Conservation (phyloP, 2,329 filamentous ascomycete species). For the Gaeumannomyces sp. region DNA sequence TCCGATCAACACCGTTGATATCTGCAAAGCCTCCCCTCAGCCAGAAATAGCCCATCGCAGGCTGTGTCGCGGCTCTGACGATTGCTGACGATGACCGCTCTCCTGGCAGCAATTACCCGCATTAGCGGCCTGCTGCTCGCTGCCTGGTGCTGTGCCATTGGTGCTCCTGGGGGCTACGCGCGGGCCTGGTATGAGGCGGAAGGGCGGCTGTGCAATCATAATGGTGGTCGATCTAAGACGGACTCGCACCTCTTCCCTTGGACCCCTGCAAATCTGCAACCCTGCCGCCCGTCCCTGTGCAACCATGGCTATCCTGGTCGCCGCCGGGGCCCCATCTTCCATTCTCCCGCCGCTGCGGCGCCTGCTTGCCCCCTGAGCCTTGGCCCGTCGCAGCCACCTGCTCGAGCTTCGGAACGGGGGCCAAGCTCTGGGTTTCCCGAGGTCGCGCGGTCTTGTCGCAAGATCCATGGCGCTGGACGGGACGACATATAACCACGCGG, state of each 20-base stretch:
- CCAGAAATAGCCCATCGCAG: neutral
- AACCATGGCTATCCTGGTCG: too few species aligned
- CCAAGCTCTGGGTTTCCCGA: too few species aligned
- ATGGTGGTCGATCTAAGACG: too few species aligned
- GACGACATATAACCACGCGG: neutral
- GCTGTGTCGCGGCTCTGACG: neutral
- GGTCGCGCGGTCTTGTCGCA: neutral
- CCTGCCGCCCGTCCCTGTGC: neutral
- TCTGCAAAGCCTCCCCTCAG: neutral
- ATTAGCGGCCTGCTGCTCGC: too few species aligned
- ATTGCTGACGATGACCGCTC: neutral
- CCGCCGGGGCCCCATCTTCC: too few species aligned
- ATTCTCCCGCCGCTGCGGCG: neutral
- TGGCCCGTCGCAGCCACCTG: neutral
- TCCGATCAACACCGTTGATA: too few species aligned
- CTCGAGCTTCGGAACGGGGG: neutral
- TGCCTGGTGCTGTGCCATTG: too few species aligned
- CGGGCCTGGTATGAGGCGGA: too few species aligned
- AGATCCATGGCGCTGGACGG: neutral
- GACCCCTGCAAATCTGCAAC: neutral
- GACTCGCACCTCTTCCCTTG: neutral
- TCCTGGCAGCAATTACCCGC: neutral
- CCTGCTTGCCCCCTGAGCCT: neutral
- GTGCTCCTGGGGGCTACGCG: too few species aligned
- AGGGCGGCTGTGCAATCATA: too few species aligned